Evolutionary conservation across 2,329 filamentous ascomycete species (phyloP).

Genomic region (Fusarium sp.): DNA sequence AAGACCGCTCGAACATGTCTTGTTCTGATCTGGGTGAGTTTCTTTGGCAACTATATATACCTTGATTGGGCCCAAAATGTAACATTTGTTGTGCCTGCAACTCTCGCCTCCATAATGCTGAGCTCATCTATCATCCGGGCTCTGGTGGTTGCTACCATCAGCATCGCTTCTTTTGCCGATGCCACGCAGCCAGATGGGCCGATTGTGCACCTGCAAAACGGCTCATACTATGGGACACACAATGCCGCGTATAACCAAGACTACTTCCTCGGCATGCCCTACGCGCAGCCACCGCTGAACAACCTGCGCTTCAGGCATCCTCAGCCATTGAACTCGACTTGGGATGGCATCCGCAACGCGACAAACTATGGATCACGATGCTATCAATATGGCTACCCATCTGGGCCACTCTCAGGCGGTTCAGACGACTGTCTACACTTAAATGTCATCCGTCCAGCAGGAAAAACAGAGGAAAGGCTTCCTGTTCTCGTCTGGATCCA

Average conservation of each 20-base stretch:
- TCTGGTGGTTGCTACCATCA: not conserved
- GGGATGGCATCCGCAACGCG: slow-evolving; percentile 25
- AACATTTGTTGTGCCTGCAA: not conserved
- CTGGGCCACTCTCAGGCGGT: slow-evolving; percentile 11
- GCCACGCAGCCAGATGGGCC: not conserved
- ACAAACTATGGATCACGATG: slow-evolving; percentile 28
- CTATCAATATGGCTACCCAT: slow-evolving; percentile 29
- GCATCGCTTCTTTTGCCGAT: not conserved
- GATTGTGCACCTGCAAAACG: slow-evolving; percentile 20
- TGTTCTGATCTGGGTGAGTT: not conserved
- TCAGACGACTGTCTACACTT: slow-evolving; percentile 33
- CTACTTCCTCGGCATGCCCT: slow-evolving; percentile 28
- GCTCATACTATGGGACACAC: slow-evolving; percentile 28
- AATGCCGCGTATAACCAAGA: slow-evolving; percentile 26
- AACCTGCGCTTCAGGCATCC: slow-evolving; percentile 31
- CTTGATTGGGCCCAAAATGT: accelerated
- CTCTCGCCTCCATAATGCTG: slow-evolving; percentile 8
- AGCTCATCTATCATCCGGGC: not conserved
- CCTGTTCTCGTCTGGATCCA: slow-evolving; percentile 35
- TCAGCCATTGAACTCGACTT: slow-evolving; percentile 22
- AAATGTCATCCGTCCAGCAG: slow-evolving; percentile 23
- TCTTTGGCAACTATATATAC: slow-evolving; percentile 6
- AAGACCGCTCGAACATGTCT: slow-evolving; percentile 1
- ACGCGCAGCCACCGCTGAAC: slow-evolving; percentile 28
- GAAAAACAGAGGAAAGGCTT: not conserved